Evolutionary conservation across 768 basidiomycete species (phyloP).

Genomic region (Punctularia strigosozonata): DNA sequence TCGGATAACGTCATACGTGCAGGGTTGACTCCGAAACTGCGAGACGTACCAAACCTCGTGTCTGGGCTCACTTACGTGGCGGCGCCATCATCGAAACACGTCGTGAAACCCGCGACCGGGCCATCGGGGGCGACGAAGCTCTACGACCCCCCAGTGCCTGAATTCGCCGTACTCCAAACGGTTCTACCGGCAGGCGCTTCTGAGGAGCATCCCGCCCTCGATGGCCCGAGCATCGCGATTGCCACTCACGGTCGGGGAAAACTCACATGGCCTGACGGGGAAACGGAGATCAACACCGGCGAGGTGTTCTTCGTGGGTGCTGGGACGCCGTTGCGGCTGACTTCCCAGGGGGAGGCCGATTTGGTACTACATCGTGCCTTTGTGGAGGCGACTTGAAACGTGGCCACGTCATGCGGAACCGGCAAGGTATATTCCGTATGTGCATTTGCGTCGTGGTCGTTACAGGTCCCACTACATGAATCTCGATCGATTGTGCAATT

Average conservation of each 20-base stretch:
- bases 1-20: constrained; percentile 99
- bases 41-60: constrained; percentile 87
- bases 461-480: too few relatives aligned
- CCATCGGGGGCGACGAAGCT: constrained; percentile 24
- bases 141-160: constrained; percentile 88
- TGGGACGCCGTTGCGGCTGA: constrained; percentile 41
- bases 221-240: constrained; percentile 80
- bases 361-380: constrained; percentile 63
- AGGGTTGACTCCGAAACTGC: constrained; percentile 91
- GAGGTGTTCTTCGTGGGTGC: constrained; percentile 81
- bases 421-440: too few relatives aligned
- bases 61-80: constrained; percentile 78
- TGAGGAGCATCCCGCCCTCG: constrained; percentile 49
- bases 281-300: constrained; percentile 33
- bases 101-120: constrained; percentile 43
- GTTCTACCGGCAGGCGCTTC: constrained; percentile 29
- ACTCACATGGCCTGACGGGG: constrained; percentile 34
- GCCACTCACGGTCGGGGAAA: constrained; percentile 58
- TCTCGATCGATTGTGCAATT: too few relatives aligned
- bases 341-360: constrained; percentile 19
- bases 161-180: constrained; percentile 78
- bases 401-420: constrained; percentile 1
- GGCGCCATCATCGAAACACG: constrained; percentile 54
- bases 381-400: constrained; percentile 26
- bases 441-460: too few relatives aligned